A percentile compares a stretch with the other conserved stretches of the same genome.
These are phyloP conservation scores for Flaveria robusta DNA, from an alignment of 129 eudicot genomes.

Conservation along the genomic window DNA sequence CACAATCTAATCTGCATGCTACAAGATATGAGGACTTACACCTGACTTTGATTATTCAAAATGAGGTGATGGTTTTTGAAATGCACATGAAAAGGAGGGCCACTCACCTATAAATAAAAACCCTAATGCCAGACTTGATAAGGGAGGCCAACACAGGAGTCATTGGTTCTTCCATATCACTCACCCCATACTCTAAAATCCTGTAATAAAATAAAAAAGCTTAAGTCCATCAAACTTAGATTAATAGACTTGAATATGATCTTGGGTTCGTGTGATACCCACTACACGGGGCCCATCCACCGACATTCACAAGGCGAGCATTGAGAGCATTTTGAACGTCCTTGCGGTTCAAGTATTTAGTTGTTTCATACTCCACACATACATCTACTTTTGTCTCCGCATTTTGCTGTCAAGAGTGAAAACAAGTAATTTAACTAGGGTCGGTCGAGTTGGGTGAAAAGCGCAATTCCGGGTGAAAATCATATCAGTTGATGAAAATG, in stretches of 20 bases:
- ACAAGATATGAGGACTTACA: no score
- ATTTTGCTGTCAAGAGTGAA: slow-evolving; percentile 33
- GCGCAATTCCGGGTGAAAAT: not conserved
- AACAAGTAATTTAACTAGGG: not conserved
- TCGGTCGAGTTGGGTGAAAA: not conserved
- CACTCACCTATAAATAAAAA: slow-evolving; percentile 63
- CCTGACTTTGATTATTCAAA: not conserved
- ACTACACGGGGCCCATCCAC: slow-evolving; percentile 51
- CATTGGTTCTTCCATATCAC: slow-evolving; percentile 44
- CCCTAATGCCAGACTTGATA: slow-evolving; percentile 54
- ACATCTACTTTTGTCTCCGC: slow-evolving; percentile 50
- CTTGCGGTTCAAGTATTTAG: slow-evolving; percentile 51
- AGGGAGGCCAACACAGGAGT: slow-evolving; percentile 51
- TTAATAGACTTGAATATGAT: slow-evolving; percentile 4
- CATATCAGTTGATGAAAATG: not conserved
- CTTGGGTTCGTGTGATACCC: slow-evolving; percentile 29
- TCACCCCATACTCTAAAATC: slow-evolving; percentile 41
- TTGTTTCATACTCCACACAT: slow-evolving; percentile 59
- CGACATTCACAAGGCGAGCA: slow-evolving; percentile 57
- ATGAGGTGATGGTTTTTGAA: not conserved
- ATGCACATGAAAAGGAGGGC: not conserved
- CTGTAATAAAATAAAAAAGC: slow-evolving; percentile 23
- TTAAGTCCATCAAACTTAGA: not conserved
- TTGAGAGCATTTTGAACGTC: slow-evolving; percentile 61
- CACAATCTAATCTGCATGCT: no score